A percentile compares a stretch with the other conserved stretches of the same genome.
Conservation (phyloP, 2,329 filamentous ascomycete genomes). For the Pezicula carpinea region DNA sequence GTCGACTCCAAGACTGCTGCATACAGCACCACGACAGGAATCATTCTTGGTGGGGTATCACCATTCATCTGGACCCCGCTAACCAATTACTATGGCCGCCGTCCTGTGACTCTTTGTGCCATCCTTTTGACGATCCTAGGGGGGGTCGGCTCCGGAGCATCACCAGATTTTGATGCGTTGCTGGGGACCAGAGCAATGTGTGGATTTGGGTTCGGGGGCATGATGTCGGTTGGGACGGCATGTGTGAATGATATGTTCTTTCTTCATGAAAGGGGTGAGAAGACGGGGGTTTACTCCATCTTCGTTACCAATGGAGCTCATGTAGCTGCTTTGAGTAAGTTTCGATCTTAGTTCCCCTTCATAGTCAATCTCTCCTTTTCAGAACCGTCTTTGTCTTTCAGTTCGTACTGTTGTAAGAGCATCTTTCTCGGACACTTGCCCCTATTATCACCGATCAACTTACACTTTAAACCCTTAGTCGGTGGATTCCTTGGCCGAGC, state of each 20-base stretch:
- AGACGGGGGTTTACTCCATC: conserved; percentile 25
- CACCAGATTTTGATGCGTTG: conserved; percentile 17
- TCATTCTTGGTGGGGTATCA: conserved; percentile 25
- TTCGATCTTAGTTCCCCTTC: not conserved
- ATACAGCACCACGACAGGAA: conserved; percentile 25
- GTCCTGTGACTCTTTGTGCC: conserved; percentile 24
- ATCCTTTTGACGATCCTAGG: conserved; percentile 24
- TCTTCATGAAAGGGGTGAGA: conserved; percentile 25
- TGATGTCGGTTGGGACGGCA: conserved; percentile 27
- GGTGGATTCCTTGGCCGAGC: conserved; percentile 24
- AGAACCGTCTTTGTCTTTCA: not conserved
- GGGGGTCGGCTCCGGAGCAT: conserved; percentile 19
- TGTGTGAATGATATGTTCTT: conserved; percentile 28
- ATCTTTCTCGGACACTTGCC: too few relatives aligned
- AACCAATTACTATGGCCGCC: conserved; percentile 24
- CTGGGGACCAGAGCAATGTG: conserved; percentile 21
- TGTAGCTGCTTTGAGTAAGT: conserved; percentile 23
- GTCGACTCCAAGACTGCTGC: conserved; percentile 19
- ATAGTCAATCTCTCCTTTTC: too few relatives aligned
- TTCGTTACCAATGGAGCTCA: conserved; percentile 28
- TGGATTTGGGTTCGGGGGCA: conserved; percentile 26
- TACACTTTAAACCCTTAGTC: conserved; percentile 8
- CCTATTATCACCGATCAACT: too few relatives aligned
- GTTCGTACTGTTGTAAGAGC: too few relatives aligned
- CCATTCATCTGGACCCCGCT: conserved; percentile 25